phyloP scores from a whole-genome alignment of 805 yeast genomes.

The Candida fluviatilis region DNA sequence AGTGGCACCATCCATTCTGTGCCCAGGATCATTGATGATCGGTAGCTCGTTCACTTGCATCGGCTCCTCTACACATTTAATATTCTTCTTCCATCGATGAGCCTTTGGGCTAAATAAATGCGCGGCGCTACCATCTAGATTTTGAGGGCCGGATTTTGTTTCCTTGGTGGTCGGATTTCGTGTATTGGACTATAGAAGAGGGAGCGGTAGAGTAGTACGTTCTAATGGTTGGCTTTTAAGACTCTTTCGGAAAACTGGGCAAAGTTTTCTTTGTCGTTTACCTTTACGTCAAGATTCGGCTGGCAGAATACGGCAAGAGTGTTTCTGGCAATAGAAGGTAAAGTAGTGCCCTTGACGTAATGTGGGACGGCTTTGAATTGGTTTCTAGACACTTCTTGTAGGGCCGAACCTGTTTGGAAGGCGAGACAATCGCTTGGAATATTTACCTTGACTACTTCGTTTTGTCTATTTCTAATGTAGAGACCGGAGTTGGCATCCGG shows the following conservation, averaged over 20 bases:
- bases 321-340: constrained; percentile 40
- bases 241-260: constrained; percentile 46
- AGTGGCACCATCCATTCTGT: not conserved
- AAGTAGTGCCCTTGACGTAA: constrained; percentile 43
- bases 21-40: constrained; percentile 7
- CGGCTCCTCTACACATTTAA: no score
- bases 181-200: no score
- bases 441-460: constrained; percentile 43
- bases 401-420: constrained; percentile 57
- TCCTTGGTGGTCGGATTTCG: no score
- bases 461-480: constrained; percentile 44
- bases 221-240: constrained; percentile 34
- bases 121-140: not conserved
- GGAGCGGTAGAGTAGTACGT: no score
- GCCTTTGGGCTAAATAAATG: not conserved
- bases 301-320: constrained; percentile 62
- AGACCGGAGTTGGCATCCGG: constrained; percentile 49
- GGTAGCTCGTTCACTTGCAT: constrained; percentile 10
- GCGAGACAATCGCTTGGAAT: constrained; percentile 55
- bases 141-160: no score
- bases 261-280: constrained; percentile 44
- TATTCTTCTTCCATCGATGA: no score
- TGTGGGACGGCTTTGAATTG: constrained; percentile 57
- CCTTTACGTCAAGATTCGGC: constrained; percentile 48
- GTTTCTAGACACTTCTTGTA: constrained; percentile 46